These are phyloP conservation scores for Penicillium fimorum DNA, from an alignment of 495 filamentous ascomycete species.

Conservation along the genomic window DNA sequence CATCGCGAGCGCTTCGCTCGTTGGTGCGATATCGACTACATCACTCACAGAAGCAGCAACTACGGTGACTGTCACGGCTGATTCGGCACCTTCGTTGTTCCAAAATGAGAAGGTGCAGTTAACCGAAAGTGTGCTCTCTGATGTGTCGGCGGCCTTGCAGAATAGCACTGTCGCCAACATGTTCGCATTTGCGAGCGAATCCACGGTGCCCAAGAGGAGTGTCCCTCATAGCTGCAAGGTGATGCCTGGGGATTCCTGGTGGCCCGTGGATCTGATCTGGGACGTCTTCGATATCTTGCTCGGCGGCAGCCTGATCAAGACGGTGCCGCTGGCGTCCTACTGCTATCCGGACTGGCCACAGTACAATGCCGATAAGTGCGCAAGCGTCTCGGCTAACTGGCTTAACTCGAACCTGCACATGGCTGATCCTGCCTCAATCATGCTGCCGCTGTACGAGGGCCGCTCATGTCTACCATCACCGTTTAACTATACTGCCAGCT, in stretches of 20 bases:
- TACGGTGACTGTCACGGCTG: conserved; percentile 4
- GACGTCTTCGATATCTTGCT: conserved; percentile 40
- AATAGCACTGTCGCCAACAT: conserved; percentile 15
- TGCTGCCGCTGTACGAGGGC: conserved; percentile 32
- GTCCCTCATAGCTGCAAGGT: conserved; percentile 34
- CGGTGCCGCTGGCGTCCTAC: conserved; percentile 46
- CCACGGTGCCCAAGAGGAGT: conserved; percentile 6
- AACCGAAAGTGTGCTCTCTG: conserved; percentile 34
- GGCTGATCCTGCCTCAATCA: conserved; percentile 28
- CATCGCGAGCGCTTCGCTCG: conserved; percentile 5
- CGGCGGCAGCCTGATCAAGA: conserved; percentile 47
- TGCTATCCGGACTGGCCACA: conserved; percentile 45
- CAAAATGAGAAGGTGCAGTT: conserved; percentile 37
- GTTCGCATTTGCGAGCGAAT: conserved; percentile 17
- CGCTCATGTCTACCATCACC: conserved; percentile 27
- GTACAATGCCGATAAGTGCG: conserved; percentile 41
- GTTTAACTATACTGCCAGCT: conserved; percentile 31
- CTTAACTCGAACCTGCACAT: conserved; percentile 13
- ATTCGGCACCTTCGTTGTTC: conserved; percentile 21
- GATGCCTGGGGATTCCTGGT: conserved; percentile 41
- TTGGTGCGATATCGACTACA: conserved; percentile 3
- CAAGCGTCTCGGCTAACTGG: conserved; percentile 7
- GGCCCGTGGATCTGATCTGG: conserved; percentile 38
- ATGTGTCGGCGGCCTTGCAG: conserved; percentile 27
- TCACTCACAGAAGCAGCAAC: conserved; percentile 7